A percentile compares a stretch with the other conserved stretches of the same genome.
Conservation (phyloP, 495 filamentous ascomycete genomes). For the Paragyromitra xinjiangensis region DNA sequence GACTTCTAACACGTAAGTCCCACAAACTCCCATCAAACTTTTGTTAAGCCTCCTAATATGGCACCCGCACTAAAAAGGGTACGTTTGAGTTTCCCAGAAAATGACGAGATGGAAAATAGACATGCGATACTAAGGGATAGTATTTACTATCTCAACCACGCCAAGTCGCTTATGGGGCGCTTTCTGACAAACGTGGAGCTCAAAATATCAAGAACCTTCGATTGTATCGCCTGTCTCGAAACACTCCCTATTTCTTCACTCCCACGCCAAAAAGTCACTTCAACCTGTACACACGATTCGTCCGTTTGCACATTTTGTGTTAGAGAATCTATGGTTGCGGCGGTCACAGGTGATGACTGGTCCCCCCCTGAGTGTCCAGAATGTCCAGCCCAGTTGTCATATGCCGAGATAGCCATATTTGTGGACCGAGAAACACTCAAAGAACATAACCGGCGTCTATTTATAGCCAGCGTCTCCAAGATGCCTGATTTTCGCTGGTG, state of each 20-base stretch:
- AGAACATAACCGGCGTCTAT: background rate
- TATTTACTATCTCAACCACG: background rate
- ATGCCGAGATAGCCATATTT: background rate
- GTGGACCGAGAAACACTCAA: background rate
- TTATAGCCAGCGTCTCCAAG: conserved; percentile 38
- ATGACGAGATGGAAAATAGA: background rate
- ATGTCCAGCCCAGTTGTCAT: background rate
- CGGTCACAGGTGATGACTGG: background rate
- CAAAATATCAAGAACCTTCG: background rate
- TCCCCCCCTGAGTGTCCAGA: conserved; percentile 13
- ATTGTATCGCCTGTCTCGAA: conserved; percentile 7
- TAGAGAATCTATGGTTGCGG: background rate
- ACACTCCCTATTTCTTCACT: background rate
- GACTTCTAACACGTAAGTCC: background rate
- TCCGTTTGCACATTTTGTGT: conserved; percentile 7
- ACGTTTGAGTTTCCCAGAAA: background rate
- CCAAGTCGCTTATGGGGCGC: background rate
- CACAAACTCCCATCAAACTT: background rate
- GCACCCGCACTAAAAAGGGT: background rate
- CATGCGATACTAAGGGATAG: background rate
- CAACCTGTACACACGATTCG: conserved; percentile 7
- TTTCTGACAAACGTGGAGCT: background rate
- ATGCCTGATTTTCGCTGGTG: conserved; percentile 61
- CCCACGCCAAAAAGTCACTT: background rate
- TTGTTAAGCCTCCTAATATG: background rate